A percentile compares a stretch with the other conserved stretches of the same genome.
phyloP scores from a whole-genome alignment of 768 basidiomycete species.

The Mycena filopes region DNA sequence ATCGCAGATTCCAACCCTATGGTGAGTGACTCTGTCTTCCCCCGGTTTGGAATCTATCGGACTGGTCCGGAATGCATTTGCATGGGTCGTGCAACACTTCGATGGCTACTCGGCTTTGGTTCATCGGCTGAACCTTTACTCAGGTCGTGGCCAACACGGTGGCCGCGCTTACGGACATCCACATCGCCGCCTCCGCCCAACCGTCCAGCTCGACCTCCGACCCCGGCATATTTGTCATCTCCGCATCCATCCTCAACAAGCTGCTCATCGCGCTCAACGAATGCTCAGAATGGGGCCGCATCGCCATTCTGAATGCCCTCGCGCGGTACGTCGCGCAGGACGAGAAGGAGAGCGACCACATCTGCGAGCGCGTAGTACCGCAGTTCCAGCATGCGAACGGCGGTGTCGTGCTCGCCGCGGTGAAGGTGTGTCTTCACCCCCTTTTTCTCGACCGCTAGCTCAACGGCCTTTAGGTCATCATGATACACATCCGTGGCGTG shows the following conservation, averaged over 20 bases:
- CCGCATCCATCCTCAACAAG: slow-evolving; percentile 84
- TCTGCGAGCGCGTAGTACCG: slow-evolving; percentile 97
- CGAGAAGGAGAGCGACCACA: slow-evolving; percentile 97
- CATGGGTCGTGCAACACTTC: too few species aligned
- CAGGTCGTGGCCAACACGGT: slow-evolving; percentile 99
- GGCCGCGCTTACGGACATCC: slow-evolving; percentile 94
- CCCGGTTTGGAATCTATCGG: too few species aligned
- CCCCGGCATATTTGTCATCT: slow-evolving; percentile 82
- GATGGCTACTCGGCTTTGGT: too few species aligned
- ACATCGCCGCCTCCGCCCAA: slow-evolving; percentile 71
- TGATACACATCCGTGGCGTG: slow-evolving; percentile 94
- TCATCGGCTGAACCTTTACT: background rate
- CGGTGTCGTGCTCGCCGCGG: slow-evolving; percentile 94
- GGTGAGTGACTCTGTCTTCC: slow-evolving; percentile 56
- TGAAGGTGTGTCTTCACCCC: slow-evolving; percentile 69
- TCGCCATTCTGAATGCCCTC: slow-evolving; percentile 89
- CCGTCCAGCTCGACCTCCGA: slow-evolving; percentile 66
- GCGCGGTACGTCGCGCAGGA: slow-evolving; percentile 86
- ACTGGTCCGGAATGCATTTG: too few species aligned
- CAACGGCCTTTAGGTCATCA: slow-evolving; percentile 76
- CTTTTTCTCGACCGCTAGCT: background rate
- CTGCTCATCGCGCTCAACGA: slow-evolving; percentile 96
- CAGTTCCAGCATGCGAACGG: slow-evolving; percentile 99
- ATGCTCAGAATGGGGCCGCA: slow-evolving; percentile 99
- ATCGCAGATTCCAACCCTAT: slow-evolving; percentile 97